Base-by-base conservation (phyloP, 2,329 filamentous ascomycete genomes). In the Cladorrhinum sp. region DNA sequence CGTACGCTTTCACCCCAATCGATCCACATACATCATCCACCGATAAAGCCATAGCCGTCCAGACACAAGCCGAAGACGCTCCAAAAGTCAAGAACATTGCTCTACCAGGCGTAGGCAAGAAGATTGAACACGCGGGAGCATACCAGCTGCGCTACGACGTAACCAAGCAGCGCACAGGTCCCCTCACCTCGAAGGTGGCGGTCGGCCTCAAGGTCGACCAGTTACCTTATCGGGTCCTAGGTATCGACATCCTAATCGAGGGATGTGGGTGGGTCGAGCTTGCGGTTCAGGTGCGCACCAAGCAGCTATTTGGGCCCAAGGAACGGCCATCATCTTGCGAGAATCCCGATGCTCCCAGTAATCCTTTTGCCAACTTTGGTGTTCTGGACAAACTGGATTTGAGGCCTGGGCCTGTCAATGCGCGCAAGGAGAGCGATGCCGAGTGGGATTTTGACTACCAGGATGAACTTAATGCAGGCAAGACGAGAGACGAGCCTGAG, bases 251-350 rank as follows among this genome's bases (percentile, higher is more conserved):
- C 23, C 78, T 99, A 13, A 86, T 99, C 54, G 93, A 98, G 73
- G 92, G 95, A 1, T 88, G 92, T 24, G 95, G 95, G 7, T 99
- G 96, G 90, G 83, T 99, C 2, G 95, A 99, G 75, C 74, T 99
- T 45, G 87, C 87, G 0, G 88, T 88, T 2, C 93, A 99, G 75
- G 85, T 96, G 9, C 85, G 93, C 55, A 84, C 80, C 16, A 82
- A 75, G 69, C 77, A 81, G 60, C 74, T 81, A 58, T 76, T 63
- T 50, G 50, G 36, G 3, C 13, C 27, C 50, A 55, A 66, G 55
- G 51, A 72, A 69, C 62, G 55, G 50, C 52, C 65, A 3, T 36
- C 32, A 3, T 36, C 32, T 36, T 13, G 12, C 64, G 62, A 62
- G 29, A 57, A 72, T 20, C 29, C 64, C 29, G 53, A 58, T 23